These are phyloP conservation scores for Pascua guehoae DNA, from an alignment of 1,284 basidiomycete genomes.

Conservation along the genomic window DNA sequence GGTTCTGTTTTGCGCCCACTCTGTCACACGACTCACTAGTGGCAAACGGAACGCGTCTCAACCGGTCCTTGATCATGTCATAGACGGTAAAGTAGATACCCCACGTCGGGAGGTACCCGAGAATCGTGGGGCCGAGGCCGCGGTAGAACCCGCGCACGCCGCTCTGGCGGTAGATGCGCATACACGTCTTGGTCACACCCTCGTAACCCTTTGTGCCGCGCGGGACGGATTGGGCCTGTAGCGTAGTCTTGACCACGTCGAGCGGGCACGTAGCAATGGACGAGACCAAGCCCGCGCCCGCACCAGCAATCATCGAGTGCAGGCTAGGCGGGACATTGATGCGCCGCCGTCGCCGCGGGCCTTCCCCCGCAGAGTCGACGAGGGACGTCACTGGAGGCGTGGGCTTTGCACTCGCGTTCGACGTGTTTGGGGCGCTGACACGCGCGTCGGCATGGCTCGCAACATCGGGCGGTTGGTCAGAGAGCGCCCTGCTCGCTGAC, in stretches of 20 bases:
- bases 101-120: slow-evolving; percentile 95
- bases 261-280: slow-evolving; percentile 94
- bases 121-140: slow-evolving; percentile 88
- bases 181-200: slow-evolving; percentile 72
- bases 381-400: no score
- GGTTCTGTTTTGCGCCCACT: not conserved
- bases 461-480: not conserved
- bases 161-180: slow-evolving; percentile 65
- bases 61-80: slow-evolving; percentile 79
- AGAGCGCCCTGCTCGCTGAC: not conserved
- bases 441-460: not conserved
- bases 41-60: slow-evolving; percentile 55
- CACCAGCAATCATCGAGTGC: slow-evolving; percentile 54
- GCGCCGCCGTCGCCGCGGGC: no score
- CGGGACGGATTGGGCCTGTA: slow-evolving; percentile 80
- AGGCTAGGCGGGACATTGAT: slow-evolving; percentile 32
- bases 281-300: slow-evolving; percentile 73
- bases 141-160: slow-evolving; percentile 85
- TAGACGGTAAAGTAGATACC: slow-evolving; percentile 98
- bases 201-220: slow-evolving; percentile 66
- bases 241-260: slow-evolving; percentile 94
- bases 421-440: no score
- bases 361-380: no score
- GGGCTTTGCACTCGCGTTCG: no score
- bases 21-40: slow-evolving; percentile 4